These are phyloP conservation scores for Gossypium laxum DNA, from an alignment of 441 rosid genomes.

Conservation along the genomic window DNA sequence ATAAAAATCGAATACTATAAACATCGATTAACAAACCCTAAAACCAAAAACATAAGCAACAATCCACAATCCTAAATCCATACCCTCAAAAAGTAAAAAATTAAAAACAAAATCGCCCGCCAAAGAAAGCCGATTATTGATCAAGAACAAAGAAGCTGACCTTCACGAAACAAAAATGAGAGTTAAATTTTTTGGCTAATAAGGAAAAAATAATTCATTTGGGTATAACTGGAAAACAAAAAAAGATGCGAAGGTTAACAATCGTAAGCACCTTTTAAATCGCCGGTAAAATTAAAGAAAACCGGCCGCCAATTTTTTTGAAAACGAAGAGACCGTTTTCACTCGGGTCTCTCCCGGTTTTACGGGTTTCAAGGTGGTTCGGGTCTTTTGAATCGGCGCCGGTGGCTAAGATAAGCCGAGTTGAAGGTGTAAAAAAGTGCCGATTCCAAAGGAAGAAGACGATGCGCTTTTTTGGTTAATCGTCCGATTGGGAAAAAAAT, in stretches of 20 bases:
- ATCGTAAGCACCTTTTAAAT: slow-evolving; percentile 40
- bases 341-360: slow-evolving; percentile 9
- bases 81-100: slow-evolving; percentile 13
- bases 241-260: slow-evolving; percentile 35
- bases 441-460: slow-evolving; percentile 32
- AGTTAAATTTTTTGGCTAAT: slow-evolving; percentile 13
- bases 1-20: slow-evolving; percentile 27
- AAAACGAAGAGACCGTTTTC: slow-evolving; percentile 15
- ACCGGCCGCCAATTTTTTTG: slow-evolving; percentile 25
- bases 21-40: slow-evolving; percentile 35
- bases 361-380: slow-evolving; percentile 13
- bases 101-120: slow-evolving; percentile 12
- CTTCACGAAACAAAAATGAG: slow-evolving; percentile 18
- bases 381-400: slow-evolving; percentile 19
- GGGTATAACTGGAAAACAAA: slow-evolving; percentile 7
- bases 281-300: slow-evolving; percentile 34
- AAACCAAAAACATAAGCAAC: slow-evolving; percentile 19
- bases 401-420: slow-evolving; percentile 22
- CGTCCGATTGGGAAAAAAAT: slow-evolving; percentile 34
- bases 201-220: slow-evolving; percentile 4
- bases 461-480: slow-evolving; percentile 41
- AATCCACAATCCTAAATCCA: slow-evolving; percentile 21
- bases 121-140: slow-evolving; percentile 17
- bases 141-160: slow-evolving; percentile 21
- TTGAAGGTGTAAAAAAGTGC: slow-evolving; percentile 22